phyloP scores from a whole-genome alignment of 352 stramenopile genomes.

The Globisporangium irregulare region DNA sequence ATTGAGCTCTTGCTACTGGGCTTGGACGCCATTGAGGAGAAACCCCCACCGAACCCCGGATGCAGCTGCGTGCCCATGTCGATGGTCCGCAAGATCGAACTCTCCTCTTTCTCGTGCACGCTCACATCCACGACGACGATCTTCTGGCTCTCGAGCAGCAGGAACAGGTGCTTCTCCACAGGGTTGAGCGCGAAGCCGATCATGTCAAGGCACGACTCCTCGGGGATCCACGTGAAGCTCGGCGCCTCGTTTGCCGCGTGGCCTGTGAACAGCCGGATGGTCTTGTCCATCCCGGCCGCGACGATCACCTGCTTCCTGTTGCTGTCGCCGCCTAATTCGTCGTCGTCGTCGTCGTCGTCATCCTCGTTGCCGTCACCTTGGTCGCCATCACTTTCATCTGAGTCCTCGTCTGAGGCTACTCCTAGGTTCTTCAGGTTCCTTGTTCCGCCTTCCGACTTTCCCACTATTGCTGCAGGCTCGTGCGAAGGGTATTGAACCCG shows the following conservation, averaged over 20 bases:
- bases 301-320: conserved; percentile 43
- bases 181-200: conserved; percentile 61
- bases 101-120: conserved; percentile 15
- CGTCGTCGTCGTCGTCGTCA: conserved; percentile 3
- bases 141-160: conserved; percentile 58
- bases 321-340: conserved; percentile 8
- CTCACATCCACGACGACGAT: conserved; percentile 46
- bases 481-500: conserved; percentile 36
- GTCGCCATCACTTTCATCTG: conserved; percentile 14
- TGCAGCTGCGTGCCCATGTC: conserved; percentile 23
- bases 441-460: not conserved
- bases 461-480: not conserved
- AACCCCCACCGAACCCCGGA: not conserved
- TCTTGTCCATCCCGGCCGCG: conserved; percentile 63
- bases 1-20: not conserved
- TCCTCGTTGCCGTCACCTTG: conserved; percentile 13
- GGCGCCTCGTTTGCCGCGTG: conserved; percentile 46
- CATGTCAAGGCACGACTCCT: conserved; percentile 58
- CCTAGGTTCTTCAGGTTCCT: not conserved
- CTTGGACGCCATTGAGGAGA: not conserved
- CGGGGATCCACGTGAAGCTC: conserved; percentile 69
- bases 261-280: conserved; percentile 55
- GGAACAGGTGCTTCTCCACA: conserved; percentile 41
- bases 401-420: not conserved
- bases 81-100: conserved; percentile 33